A percentile compares a stretch with the other conserved stretches of the same genome.
phyloP scores from a whole-genome alignment of 139 green algal genomes.

The Pleodorina starrii region DNA sequence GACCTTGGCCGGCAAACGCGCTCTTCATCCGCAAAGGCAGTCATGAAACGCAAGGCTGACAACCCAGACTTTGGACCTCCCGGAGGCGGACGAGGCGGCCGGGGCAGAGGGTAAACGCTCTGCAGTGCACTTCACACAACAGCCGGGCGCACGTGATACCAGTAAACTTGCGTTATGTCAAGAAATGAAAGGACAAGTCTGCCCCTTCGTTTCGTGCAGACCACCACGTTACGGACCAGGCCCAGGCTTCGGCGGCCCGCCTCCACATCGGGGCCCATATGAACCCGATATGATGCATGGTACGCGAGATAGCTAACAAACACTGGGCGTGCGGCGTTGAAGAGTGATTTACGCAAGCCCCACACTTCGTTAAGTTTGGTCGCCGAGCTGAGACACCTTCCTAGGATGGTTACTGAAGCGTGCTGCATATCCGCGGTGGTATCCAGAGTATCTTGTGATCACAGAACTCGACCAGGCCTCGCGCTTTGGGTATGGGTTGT shows the following conservation, averaged over 20 bases:
- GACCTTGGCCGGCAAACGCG: too few species aligned
- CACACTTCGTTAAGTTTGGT: too few species aligned
- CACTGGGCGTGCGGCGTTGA: too few species aligned
- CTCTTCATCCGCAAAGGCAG: too few species aligned
- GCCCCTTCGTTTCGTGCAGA: neutral
- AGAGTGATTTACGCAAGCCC: too few species aligned
- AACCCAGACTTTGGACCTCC: constrained; percentile 22
- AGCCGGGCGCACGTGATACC: neutral
- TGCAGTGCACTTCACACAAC: neutral
- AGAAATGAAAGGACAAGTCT: neutral
- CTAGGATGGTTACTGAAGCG: too few species aligned
- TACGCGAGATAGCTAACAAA: neutral
- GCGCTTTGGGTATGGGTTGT: too few species aligned
- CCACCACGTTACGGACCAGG: constrained; percentile 26
- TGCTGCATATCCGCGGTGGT: too few species aligned
- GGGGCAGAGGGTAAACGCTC: constrained; percentile 16
- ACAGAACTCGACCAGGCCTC: too few species aligned
- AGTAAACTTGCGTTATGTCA: neutral
- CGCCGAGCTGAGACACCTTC: too few species aligned
- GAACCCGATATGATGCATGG: constrained; percentile 30
- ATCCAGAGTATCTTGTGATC: too few species aligned
- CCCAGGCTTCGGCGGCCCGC: constrained; percentile 20
- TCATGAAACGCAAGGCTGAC: constrained; percentile 37
- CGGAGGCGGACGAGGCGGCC: constrained; percentile 2
- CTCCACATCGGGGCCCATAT: neutral